Evolutionary conservation across 768 basidiomycete genomes (phyloP).

Genomic region (Calocera viscosa): DNA sequence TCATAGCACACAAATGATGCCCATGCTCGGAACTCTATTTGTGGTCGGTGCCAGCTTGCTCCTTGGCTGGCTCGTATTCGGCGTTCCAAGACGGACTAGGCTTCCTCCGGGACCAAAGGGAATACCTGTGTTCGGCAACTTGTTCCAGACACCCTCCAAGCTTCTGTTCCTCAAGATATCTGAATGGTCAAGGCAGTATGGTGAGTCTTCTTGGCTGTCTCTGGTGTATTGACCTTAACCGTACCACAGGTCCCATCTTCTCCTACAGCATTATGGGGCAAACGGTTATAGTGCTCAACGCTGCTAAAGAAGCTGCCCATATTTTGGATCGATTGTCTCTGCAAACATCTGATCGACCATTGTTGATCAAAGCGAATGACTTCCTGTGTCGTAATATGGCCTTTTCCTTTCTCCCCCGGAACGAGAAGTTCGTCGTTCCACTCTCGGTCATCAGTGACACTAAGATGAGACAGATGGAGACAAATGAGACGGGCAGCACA

Average conservation of each 20-base stretch:
- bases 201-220: constrained; percentile 21
- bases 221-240: background rate
- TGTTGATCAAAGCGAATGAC: background rate
- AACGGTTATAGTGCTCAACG: background rate
- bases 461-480: background rate
- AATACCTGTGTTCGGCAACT: constrained; percentile 43
- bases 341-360: background rate
- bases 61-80: background rate
- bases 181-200: constrained; percentile 42
- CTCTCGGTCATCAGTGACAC: background rate
- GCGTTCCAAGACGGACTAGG: background rate
- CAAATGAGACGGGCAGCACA: background rate
- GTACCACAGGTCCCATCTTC: background rate
- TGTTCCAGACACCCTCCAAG: constrained; percentile 40
- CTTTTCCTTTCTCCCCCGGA: background rate
- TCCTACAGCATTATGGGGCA: background rate
- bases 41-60: background rate
- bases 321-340: background rate
- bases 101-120: constrained; percentile 38
- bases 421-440: background rate
- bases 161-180: constrained; percentile 43
- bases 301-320: background rate
- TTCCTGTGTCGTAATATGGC: background rate
- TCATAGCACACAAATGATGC: no score
- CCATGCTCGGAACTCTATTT: background rate